Evolutionary conservation across 129 eudicot genomes (phyloP).

Genomic region (Artemisia annua): DNA sequence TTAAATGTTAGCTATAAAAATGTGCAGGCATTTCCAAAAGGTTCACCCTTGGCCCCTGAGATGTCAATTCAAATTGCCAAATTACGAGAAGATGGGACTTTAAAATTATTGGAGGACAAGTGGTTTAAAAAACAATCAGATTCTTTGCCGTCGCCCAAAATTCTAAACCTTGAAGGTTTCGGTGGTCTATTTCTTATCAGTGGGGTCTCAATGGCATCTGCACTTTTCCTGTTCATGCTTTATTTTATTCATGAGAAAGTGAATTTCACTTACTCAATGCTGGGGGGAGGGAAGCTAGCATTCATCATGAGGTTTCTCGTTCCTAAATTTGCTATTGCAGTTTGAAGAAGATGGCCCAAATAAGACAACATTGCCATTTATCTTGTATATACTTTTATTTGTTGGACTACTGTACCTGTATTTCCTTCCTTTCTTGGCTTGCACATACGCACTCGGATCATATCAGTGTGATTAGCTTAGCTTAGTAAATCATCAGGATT

Average conservation of each 20-base stretch:
- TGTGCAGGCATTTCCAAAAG: conserved; percentile 36
- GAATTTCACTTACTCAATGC: conserved; percentile 1
- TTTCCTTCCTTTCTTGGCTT: background rate
- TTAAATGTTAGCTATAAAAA: background rate
- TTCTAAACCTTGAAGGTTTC: conserved; percentile 2
- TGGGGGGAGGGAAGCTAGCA: conserved; percentile 12
- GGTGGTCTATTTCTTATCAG: conserved; percentile 20
- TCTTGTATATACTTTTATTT: too few species aligned
- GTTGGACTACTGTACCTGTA: background rate
- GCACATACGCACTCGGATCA: background rate
- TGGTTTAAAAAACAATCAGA: conserved; percentile 28
- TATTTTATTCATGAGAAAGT: conserved; percentile 7
- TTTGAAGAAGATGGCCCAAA: background rate
- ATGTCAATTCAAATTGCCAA: background rate
- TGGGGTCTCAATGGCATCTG: conserved; percentile 16
- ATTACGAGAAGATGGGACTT: conserved; percentile 45
- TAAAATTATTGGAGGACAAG: conserved; percentile 27
- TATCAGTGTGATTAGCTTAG: too few species aligned
- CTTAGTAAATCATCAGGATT: too few species aligned
- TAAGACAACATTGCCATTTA: background rate
- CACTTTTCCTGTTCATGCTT: conserved; percentile 2
- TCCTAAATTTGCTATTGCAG: background rate
- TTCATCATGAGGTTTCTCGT: conserved; percentile 13
- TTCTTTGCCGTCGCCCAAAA: background rate
- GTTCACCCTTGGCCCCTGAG: conserved; percentile 37